Conservation (phyloP, 495 filamentous ascomycete genomes). For the Xylaria sp. region DNA sequence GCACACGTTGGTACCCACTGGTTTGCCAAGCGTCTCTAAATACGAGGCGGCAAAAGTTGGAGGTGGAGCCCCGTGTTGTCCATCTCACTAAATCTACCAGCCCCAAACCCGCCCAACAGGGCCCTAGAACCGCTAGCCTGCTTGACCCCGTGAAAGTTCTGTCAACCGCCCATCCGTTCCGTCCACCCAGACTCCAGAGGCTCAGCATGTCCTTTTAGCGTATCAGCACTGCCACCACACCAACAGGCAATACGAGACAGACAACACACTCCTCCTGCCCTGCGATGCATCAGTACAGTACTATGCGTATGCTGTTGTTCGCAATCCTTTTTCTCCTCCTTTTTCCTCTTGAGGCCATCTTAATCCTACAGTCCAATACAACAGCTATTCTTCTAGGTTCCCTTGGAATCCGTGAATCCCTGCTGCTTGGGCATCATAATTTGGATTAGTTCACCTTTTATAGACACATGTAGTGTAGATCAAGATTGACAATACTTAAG, state of each 20-base stretch:
- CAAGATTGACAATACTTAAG: background rate
- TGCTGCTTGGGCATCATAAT: background rate
- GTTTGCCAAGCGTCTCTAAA: constrained; percentile 8
- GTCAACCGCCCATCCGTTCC: background rate
- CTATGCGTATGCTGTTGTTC: background rate
- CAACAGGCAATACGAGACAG: constrained; percentile 21
- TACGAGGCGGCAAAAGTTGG: constrained; percentile 25
- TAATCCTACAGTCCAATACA: background rate
- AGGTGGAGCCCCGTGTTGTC: constrained; percentile 21
- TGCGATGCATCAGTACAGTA: background rate
- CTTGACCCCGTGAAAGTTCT: background rate
- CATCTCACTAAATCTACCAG: background rate
- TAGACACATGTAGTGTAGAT: background rate
- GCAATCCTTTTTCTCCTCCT: background rate
- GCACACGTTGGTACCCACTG: background rate
- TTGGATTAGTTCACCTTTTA: background rate
- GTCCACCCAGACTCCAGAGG: background rate
- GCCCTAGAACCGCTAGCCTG: background rate
- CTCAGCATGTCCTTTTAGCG: constrained; percentile 16
- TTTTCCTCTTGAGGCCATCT: background rate
- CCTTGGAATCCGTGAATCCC: background rate
- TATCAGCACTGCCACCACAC: constrained; percentile 28
- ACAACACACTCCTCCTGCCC: constrained; percentile 8
- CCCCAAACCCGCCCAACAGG: background rate
- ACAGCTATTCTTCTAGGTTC: background rate